phyloP scores from a whole-genome alignment of 2,329 filamentous ascomycete genomes.

The Biscogniauxia marginata region DNA sequence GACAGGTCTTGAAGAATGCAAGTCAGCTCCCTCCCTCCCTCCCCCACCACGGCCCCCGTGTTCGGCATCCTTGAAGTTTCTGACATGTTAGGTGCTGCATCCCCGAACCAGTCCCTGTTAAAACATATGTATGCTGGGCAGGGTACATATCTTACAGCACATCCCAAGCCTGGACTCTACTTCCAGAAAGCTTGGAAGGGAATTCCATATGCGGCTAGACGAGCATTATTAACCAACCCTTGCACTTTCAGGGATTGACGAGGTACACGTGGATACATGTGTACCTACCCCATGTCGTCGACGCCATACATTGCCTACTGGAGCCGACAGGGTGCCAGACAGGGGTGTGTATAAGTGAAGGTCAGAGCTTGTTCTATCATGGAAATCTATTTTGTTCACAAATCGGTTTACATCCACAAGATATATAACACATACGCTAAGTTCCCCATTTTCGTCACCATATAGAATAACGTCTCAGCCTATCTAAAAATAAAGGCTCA shows the following conservation, averaged over 20 bases:
- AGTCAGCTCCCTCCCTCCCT: not conserved
- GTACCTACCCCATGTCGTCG: slow-evolving; percentile 9
- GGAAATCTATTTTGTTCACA: not conserved
- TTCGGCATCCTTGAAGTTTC: not conserved
- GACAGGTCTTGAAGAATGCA: not conserved
- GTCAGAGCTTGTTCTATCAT: slow-evolving; percentile 11
- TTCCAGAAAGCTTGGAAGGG: not conserved
- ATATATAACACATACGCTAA: not conserved
- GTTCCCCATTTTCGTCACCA: not conserved
- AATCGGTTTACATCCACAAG: not conserved
- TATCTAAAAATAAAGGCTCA: not conserved
- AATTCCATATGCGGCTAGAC: slow-evolving; percentile 19
- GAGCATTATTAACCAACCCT: slow-evolving; percentile 10
- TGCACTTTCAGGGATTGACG: slow-evolving; percentile 17
- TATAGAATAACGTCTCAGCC: not conserved
- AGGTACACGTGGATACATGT: slow-evolving; percentile 22
- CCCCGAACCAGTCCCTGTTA: not conserved
- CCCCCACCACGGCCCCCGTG: not conserved
- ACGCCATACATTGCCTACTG: slow-evolving; percentile 9
- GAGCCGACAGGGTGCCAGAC: slow-evolving; percentile 12
- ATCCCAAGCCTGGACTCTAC: not conserved
- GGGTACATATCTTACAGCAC: not conserved
- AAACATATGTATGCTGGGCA: not conserved
- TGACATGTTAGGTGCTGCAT: not conserved
- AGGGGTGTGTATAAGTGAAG: slow-evolving; percentile 16